Evolutionary conservation across 2,329 filamentous ascomycete species (phyloP).

Genomic region (Neofusicoccum parvum): DNA sequence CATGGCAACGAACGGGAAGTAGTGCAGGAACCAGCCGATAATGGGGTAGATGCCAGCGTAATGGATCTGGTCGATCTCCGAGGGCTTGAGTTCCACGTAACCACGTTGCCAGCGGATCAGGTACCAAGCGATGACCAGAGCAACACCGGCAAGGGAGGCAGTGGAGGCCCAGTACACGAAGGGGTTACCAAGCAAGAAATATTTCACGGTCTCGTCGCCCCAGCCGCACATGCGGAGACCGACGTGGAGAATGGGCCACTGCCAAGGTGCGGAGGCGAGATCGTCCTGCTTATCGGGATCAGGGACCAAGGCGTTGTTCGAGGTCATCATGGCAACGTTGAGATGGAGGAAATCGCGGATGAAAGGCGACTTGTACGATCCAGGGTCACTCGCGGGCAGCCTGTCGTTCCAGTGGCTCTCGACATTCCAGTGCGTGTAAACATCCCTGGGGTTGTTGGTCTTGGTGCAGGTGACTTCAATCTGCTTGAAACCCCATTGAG

Average conservation of each 20-base stretch:
- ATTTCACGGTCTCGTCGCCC: constrained; percentile 90
- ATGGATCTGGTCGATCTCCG: constrained; percentile 90
- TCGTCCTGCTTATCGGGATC: constrained; percentile 99
- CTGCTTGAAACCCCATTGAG: constrained; percentile 99
- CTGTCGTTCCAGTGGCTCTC: constrained; percentile 94
- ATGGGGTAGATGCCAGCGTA: constrained; percentile 90
- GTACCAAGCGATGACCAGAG: constrained; percentile 77
- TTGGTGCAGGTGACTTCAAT: constrained; percentile 97
- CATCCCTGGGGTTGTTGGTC: constrained; percentile 86
- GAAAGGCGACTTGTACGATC: constrained; percentile 95
- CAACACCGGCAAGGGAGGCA: constrained; percentile 72
- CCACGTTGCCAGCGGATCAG: constrained; percentile 94
- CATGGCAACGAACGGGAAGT: constrained; percentile 95
- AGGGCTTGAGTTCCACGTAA: constrained; percentile 75
- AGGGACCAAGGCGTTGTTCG: constrained; percentile 96
- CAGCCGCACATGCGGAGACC: constrained; percentile 98
- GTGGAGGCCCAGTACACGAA: constrained; percentile 95
- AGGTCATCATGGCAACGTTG: constrained; percentile 99
- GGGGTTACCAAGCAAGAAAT: constrained; percentile 97
- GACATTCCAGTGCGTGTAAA: constrained; percentile 98
- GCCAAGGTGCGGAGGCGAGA: constrained; percentile 94
- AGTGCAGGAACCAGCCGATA: constrained; percentile 94
- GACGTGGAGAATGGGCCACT: constrained; percentile 95
- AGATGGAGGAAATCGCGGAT: constrained; percentile 96
- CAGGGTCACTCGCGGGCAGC: constrained; percentile 84